Percentiles rank a stretch among this genome's conserved stretches.
phyloP scores from a whole-genome alignment of 768 basidiomycete genomes.

The Amanita pseudoporphyria region DNA sequence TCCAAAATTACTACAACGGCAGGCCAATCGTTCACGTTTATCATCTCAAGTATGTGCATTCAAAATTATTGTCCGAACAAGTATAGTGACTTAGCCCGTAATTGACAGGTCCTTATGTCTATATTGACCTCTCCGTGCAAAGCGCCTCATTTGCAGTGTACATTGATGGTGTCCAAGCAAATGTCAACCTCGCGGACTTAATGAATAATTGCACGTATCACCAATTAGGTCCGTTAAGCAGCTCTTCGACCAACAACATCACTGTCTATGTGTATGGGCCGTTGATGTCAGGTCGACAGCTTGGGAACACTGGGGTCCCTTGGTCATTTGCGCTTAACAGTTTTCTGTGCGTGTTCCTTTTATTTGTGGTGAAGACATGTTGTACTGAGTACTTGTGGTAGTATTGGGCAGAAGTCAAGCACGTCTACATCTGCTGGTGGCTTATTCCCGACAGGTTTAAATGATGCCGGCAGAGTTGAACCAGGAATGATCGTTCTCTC shows the following conservation, averaged over 20 bases:
- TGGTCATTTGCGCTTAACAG: slow-evolving; percentile 5
- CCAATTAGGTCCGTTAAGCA: not conserved
- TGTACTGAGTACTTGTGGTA: not conserved
- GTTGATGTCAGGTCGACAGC: not conserved
- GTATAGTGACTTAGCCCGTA: not conserved
- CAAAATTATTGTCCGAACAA: not conserved
- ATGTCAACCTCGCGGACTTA: not conserved
- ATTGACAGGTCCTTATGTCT: not conserved
- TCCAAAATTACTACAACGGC: not conserved
- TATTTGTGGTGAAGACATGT: not conserved
- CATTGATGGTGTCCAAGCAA: not conserved
- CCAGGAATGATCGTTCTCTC: not conserved
- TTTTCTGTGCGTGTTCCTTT: slow-evolving; percentile 1
- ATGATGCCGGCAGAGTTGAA: not conserved
- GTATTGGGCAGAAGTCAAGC: not conserved
- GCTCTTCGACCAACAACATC: not conserved
- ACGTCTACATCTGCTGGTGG: not conserved
- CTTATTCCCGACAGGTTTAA: not conserved
- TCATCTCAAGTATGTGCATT: not conserved
- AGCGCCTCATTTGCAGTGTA: not conserved
- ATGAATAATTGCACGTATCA: slow-evolving; percentile 4
- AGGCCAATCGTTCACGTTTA: slow-evolving; percentile 1
- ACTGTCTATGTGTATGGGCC: slow-evolving; percentile 1
- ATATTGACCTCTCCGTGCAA: not conserved
- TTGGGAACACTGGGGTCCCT: not conserved